A percentile compares a stretch with the other conserved stretches of the same genome.
Conservation (phyloP, 2,329 filamentous ascomycete species). For the Mollisiaceae sp. region DNA sequence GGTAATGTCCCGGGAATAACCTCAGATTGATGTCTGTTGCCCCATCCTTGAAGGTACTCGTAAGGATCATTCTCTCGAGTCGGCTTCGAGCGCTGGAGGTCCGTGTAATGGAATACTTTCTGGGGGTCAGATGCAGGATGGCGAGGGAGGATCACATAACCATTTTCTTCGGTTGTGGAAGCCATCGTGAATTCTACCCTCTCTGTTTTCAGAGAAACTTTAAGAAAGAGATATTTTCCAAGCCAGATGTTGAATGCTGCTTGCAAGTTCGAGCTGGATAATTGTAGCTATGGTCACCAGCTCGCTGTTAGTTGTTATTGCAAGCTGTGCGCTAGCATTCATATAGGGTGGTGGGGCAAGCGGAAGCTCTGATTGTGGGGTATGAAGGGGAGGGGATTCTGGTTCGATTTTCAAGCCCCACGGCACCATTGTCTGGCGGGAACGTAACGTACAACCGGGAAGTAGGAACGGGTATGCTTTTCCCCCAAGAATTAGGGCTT, state of each 20-base stretch:
- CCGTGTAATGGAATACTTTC: constrained; percentile 60
- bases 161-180: constrained; percentile 10
- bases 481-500: neutral
- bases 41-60: constrained; percentile 60
- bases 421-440: constrained; percentile 7
- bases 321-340: constrained; percentile 7
- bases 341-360: constrained; percentile 22
- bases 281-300: neutral
- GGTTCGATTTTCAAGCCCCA: constrained; percentile 18
- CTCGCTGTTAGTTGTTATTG: neutral
- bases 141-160: constrained; percentile 25
- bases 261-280: neutral
- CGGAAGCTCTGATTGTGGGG: constrained; percentile 15
- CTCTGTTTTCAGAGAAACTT: neutral
- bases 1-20: constrained; percentile 50
- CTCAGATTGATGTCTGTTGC: constrained; percentile 52
- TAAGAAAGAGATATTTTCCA: neutral
- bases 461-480: neutral
- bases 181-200: neutral
- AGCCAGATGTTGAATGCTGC: neutral
- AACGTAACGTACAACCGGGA: constrained; percentile 2
- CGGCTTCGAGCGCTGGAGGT: constrained; percentile 61
- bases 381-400: constrained; percentile 7
- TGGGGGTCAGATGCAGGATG: constrained; percentile 47
- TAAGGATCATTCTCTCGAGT: constrained; percentile 59